phyloP scores from a whole-genome alignment of 345 rosid genomes.

The Brassica juncea region DNA sequence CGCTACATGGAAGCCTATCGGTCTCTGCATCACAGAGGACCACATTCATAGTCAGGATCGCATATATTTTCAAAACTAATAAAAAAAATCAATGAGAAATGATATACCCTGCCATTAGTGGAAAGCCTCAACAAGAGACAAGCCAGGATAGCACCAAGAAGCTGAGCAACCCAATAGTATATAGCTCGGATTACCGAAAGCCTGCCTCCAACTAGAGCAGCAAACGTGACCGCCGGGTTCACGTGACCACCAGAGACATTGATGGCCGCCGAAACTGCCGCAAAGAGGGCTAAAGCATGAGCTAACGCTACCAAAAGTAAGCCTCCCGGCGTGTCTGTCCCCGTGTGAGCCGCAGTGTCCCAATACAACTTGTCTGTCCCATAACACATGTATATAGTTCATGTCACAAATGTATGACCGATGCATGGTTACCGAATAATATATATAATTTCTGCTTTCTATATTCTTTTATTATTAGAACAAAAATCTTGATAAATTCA shows the following conservation, averaged over 20 bases:
- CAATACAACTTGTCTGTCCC: conserved; percentile 53
- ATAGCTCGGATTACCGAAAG: conserved; percentile 57
- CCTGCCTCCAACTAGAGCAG: conserved; percentile 67
- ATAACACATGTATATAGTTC: neutral
- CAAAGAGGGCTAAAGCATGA: conserved; percentile 60
- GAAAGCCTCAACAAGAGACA: conserved; percentile 61
- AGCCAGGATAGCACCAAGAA: conserved; percentile 64
- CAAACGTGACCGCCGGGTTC: conserved; percentile 81
- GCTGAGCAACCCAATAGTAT: conserved; percentile 78
- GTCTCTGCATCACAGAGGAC: conserved; percentile 52
- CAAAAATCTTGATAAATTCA: neutral
- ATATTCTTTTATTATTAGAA: neutral
- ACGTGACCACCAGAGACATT: conserved; percentile 78
- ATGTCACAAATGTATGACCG: conserved; percentile 21
- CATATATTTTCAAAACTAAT: neutral
- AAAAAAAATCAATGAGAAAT: neutral
- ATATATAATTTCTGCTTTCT: neutral
- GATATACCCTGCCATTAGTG: conserved; percentile 63
- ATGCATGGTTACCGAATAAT: neutral
- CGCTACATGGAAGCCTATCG: conserved; percentile 55
- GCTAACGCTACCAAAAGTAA: conserved; percentile 63
- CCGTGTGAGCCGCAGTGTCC: conserved; percentile 38
- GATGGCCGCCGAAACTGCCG: conserved; percentile 60
- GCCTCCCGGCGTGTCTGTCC: conserved; percentile 47
- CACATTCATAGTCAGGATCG: neutral